phyloP scores from a whole-genome alignment of 2,329 filamentous ascomycete genomes.

The Ophiostoma angusticollis region DNA sequence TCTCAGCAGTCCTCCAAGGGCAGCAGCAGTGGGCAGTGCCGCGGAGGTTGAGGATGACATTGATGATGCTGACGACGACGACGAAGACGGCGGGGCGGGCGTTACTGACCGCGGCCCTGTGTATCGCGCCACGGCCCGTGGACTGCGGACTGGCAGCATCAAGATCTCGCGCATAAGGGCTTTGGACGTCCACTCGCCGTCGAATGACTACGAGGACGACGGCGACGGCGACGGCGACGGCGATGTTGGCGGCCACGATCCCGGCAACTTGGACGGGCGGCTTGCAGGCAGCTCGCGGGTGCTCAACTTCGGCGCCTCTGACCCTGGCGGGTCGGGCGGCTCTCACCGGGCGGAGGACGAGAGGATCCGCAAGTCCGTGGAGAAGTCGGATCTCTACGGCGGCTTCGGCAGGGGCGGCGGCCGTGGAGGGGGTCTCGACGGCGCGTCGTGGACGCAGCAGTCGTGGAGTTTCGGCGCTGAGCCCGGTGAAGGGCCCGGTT shows the following conservation, averaged over 20 bases:
- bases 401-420: conserved; percentile 25
- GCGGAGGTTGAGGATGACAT: background rate
- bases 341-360: conserved; percentile 10
- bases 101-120: conserved; percentile 28
- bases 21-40: background rate
- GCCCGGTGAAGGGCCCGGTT: conserved; percentile 1
- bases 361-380: conserved; percentile 30
- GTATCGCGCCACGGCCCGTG: background rate
- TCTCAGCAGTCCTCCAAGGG: conserved; percentile 1
- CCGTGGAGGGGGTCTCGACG: conserved; percentile 17
- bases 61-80: background rate
- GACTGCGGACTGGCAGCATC: too few relatives aligned
- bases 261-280: background rate
- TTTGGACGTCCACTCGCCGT: background rate
- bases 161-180: background rate
- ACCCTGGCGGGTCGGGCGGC: background rate
- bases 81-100: conserved; percentile 1
- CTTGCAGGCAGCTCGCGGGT: background rate
- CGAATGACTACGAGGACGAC: conserved; percentile 2
- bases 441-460: conserved; percentile 17
- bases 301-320: conserved; percentile 13
- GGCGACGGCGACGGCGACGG: conserved; percentile 14
- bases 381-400: conserved; percentile 27
- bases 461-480: conserved; percentile 35
- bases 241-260: conserved; percentile 18